Evolutionary conservation across 345 rosid genomes (phyloP).

Genomic region (Gossypioides kirkii): DNA sequence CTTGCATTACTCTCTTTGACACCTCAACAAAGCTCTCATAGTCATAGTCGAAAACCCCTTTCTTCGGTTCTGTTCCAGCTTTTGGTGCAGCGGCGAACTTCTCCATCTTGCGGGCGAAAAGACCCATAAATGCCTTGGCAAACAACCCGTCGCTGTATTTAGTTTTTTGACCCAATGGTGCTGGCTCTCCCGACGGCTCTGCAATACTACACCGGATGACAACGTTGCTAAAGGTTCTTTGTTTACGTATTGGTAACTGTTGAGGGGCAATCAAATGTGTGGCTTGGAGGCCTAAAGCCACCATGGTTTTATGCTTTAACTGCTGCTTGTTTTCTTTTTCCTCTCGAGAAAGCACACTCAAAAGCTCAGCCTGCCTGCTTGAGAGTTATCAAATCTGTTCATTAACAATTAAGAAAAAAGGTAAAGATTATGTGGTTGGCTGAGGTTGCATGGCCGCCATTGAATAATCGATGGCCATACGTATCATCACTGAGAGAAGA

Average conservation of each 20-base stretch:
- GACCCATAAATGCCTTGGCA: slow-evolving; percentile 77
- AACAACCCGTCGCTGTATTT: slow-evolving; percentile 69
- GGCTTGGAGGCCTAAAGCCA: slow-evolving; percentile 52
- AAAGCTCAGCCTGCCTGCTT: neutral
- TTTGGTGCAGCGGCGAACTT: slow-evolving; percentile 49
- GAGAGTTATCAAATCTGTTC: neutral
- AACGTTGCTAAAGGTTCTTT: neutral
- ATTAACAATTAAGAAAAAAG: neutral
- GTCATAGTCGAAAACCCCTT: slow-evolving; percentile 53
- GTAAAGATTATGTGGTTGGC: neutral
- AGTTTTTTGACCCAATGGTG: slow-evolving; percentile 85
- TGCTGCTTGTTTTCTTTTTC: neutral
- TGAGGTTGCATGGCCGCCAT: slow-evolving; percentile 3
- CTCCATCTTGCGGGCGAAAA: slow-evolving; percentile 87
- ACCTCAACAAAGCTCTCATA: slow-evolving; percentile 83
- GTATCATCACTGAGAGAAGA: neutral
- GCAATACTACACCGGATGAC: slow-evolving; percentile 58
- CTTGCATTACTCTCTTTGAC: slow-evolving; percentile 80
- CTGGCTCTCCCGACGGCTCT: slow-evolving; percentile 78
- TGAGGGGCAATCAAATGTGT: slow-evolving; percentile 23
- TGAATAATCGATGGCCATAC: slow-evolving; percentile 1
- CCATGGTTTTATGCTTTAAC: slow-evolving; percentile 37
- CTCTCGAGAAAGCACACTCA: neutral
- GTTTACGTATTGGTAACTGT: slow-evolving; percentile 11
- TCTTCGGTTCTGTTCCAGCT: slow-evolving; percentile 21